phyloP scores from a whole-genome alignment of 305 asterid species.

The Fraxinus velutina region DNA sequence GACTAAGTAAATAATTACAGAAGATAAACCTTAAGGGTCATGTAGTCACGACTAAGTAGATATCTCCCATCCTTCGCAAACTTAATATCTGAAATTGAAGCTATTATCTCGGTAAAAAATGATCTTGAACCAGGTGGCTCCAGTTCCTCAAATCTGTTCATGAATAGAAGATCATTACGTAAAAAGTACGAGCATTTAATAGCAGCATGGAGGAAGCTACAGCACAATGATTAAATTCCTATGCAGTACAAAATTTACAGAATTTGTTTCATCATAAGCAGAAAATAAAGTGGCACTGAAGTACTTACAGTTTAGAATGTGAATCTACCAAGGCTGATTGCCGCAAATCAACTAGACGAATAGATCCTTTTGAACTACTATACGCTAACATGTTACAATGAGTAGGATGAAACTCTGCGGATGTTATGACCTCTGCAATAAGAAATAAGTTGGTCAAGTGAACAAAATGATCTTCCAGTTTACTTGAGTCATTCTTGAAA shows the following conservation, averaged over 20 bases:
- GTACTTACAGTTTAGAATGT: conserved; percentile 81
- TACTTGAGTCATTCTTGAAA: not conserved
- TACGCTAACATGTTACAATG: conserved; percentile 91
- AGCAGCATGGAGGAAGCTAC: conserved; percentile 1
- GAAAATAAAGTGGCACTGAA: not conserved
- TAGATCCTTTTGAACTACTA: conserved; percentile 97
- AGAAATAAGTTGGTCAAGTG: conserved; percentile 17
- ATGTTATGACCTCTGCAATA: conserved; percentile 93
- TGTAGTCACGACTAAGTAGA: conserved; percentile 92
- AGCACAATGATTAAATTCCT: not conserved
- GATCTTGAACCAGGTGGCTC: conserved; percentile 98
- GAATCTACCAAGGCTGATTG: conserved; percentile 94
- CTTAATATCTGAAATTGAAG: conserved; percentile 96
- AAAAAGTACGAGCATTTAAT: conserved; percentile 1
- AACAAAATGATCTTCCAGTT: not conserved
- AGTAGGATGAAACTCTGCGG: conserved; percentile 96
- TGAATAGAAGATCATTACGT: conserved; percentile 26
- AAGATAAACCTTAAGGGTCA: conserved; percentile 88
- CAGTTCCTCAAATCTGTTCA: conserved; percentile 85
- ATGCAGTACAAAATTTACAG: not conserved
- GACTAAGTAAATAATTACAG: not conserved
- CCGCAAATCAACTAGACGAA: conserved; percentile 95
- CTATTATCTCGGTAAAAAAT: conserved; percentile 97
- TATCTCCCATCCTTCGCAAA: conserved; percentile 91
- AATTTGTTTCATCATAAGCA: conserved; percentile 12